Percentiles rank a stretch among this genome's conserved stretches.
Evolutionary conservation across 2,329 filamentous ascomycete genomes (phyloP).

Genomic region (Cercospora sp.): DNA sequence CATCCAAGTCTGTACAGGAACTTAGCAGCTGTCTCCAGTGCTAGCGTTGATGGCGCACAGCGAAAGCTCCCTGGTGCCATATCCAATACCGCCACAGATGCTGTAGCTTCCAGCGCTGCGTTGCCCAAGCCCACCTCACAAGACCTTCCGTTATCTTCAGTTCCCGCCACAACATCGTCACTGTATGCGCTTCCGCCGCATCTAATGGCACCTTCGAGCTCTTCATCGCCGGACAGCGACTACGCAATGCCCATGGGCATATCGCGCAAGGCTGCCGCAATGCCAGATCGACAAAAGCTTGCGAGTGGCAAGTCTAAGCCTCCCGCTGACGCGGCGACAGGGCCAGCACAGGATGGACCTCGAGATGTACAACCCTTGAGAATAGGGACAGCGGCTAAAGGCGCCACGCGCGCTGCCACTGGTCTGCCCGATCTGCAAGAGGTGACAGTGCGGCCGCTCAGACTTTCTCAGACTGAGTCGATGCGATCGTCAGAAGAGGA

Average conservation of each 20-base stretch:
- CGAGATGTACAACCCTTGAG: background rate
- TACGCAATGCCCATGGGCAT: background rate
- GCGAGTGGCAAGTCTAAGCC: background rate
- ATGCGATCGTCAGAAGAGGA: background rate
- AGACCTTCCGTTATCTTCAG: background rate
- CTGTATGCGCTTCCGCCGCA: constrained; percentile 18
- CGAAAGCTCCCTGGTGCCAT: background rate
- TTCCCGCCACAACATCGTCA: background rate
- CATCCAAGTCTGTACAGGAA: constrained; percentile 9
- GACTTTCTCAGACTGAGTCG: background rate
- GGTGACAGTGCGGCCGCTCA: background rate
- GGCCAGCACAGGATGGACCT: background rate
- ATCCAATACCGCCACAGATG: background rate
- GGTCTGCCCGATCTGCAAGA: background rate
- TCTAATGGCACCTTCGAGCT: constrained; percentile 12
- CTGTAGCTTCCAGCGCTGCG: background rate
- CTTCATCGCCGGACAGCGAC: constrained; percentile 4
- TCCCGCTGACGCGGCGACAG: background rate
- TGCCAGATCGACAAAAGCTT: background rate
- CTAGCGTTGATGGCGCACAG: background rate
- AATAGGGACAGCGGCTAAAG: background rate
- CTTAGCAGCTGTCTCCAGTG: background rate
- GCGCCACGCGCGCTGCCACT: background rate
- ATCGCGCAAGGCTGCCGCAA: background rate
- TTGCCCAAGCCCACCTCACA: background rate